phyloP scores from a whole-genome alignment of 306 rosid species.

The Prinsepia uniflora region DNA sequence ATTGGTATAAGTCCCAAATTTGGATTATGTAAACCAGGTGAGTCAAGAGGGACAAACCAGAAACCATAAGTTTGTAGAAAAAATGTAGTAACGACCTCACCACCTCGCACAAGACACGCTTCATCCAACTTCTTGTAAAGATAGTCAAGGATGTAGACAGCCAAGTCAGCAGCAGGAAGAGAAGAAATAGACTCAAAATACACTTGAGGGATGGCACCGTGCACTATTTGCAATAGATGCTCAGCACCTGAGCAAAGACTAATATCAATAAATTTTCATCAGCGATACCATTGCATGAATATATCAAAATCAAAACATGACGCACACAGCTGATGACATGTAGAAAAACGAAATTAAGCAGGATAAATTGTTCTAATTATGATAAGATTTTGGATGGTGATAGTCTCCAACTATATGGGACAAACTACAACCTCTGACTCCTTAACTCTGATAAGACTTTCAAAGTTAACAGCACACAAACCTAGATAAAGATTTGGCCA shows the following conservation, averaged over 20 bases:
- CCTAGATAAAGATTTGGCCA: constrained; percentile 84
- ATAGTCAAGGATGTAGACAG: constrained; percentile 73
- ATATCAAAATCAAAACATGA: not conserved
- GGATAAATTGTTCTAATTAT: not conserved
- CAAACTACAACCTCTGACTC: constrained; percentile 4
- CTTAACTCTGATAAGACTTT: constrained; percentile 1
- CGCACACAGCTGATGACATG: not conserved
- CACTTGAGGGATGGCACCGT: constrained; percentile 61
- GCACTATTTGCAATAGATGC: constrained; percentile 59
- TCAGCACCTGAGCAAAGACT: constrained; percentile 96
- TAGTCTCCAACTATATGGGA: not conserved
- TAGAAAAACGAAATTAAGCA: not conserved
- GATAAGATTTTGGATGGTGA: constrained; percentile 3
- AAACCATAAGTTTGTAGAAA: constrained; percentile 23
- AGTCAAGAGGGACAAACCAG: constrained; percentile 9
- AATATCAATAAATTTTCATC: constrained; percentile 44
- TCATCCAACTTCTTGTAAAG: constrained; percentile 81
- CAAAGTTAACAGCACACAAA: constrained; percentile 22
- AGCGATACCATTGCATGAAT: constrained; percentile 28
- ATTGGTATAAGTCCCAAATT: constrained; percentile 29
- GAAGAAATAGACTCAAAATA: constrained; percentile 56
- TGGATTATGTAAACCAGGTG: constrained; percentile 27
- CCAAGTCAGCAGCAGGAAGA: constrained; percentile 68
- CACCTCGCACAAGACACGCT: constrained; percentile 83
- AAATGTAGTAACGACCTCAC: constrained; percentile 72